Evolutionary conservation across 1,284 basidiomycete species (phyloP).

Genomic region (Schizophyllum amplum): DNA sequence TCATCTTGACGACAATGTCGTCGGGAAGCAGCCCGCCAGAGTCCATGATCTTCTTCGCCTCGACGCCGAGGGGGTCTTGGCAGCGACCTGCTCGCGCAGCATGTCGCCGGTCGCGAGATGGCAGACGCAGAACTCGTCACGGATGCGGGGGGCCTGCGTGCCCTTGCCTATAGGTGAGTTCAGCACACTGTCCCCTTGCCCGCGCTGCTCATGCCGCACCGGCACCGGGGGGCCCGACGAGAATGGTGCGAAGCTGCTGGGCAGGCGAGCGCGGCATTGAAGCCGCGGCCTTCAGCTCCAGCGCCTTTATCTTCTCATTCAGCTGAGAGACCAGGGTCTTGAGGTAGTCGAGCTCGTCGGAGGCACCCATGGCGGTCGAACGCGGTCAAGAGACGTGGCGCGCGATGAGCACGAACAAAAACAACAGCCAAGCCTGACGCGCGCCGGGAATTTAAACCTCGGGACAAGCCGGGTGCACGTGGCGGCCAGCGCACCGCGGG

Average conservation of each 20-base stretch:
- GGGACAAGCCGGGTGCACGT: not conserved
- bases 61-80: constrained; percentile 83
- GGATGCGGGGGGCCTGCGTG: constrained; percentile 93
- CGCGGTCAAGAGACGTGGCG: not conserved
- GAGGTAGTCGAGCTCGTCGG: constrained; percentile 81
- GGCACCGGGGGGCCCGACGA: constrained; percentile 94
- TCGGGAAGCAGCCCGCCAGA: constrained; percentile 89
- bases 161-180: constrained; percentile 71
- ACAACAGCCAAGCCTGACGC: not conserved
- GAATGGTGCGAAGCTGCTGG: constrained; percentile 82
- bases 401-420: not conserved
- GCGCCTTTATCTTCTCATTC: constrained; percentile 66
- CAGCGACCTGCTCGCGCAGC: constrained; percentile 88
- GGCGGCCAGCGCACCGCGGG: not conserved
- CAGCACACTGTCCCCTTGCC: not conserved
- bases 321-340: constrained; percentile 81
- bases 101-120: constrained; percentile 98
- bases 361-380: constrained; percentile 37
- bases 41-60: constrained; percentile 99
- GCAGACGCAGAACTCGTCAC: constrained; percentile 91
- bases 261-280: constrained; percentile 48
- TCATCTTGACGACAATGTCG: constrained; percentile 97
- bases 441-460: not conserved
- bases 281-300: constrained; percentile 60
- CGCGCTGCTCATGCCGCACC: constrained; percentile 54